These are phyloP conservation scores for Pythium myriotylum DNA, from an alignment of 352 stramenopile genomes.

Conservation along the genomic window DNA sequence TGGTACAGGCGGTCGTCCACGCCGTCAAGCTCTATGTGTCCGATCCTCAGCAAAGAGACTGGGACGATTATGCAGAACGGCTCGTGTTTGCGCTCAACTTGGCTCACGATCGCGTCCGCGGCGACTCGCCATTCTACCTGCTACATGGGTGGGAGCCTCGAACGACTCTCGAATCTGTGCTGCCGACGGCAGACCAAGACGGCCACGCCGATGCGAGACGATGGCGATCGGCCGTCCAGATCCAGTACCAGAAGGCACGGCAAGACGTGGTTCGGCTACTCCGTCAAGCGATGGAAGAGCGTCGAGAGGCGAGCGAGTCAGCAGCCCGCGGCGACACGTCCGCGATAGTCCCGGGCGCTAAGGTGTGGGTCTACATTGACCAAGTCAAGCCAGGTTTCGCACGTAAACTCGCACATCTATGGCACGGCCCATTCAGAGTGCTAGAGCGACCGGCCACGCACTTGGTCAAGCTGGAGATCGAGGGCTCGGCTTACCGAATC, in stretches of 20 bases:
- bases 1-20: constrained; percentile 24
- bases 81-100: constrained; percentile 31
- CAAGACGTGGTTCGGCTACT: constrained; percentile 11
- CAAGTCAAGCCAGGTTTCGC: constrained; percentile 19
- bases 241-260: constrained; percentile 1
- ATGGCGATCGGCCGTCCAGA: constrained; percentile 1
- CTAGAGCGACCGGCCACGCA: constrained; percentile 11
- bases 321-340: not conserved
- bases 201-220: not conserved
- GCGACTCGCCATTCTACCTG: constrained; percentile 20
- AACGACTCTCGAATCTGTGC: not conserved
- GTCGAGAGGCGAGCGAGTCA: too few relatives aligned
- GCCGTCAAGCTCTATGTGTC: constrained; percentile 26
- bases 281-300: constrained; percentile 9
- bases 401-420: constrained; percentile 27
- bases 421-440: constrained; percentile 30
- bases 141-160: constrained; percentile 22
- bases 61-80: constrained; percentile 26
- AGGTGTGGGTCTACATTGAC: constrained; percentile 33
- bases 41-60: constrained; percentile 21
- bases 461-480: constrained; percentile 12
- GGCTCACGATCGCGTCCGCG: not conserved
- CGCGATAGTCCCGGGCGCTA: constrained; percentile 4
- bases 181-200: not conserved
- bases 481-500: constrained; percentile 3